These are phyloP conservation scores for Russula abietina DNA, from an alignment of 768 basidiomycete species.

Conservation along the genomic window DNA sequence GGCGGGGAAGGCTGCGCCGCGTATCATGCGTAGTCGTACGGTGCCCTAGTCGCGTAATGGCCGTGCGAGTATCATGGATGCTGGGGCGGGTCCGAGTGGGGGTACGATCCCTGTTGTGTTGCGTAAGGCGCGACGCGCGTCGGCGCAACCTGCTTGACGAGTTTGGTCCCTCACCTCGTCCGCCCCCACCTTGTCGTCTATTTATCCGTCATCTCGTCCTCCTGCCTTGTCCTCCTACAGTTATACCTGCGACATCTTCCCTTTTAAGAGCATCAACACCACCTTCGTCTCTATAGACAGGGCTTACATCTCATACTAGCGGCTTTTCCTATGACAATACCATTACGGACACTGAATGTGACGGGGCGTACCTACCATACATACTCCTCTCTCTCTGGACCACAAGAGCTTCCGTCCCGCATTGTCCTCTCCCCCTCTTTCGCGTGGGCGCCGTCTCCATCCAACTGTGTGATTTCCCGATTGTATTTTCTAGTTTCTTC, in stretches of 20 bases:
- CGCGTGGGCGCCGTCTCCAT: no score
- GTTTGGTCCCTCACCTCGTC: background rate
- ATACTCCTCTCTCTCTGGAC: background rate
- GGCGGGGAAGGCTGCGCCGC: no score
- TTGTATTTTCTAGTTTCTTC: no score
- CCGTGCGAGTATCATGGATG: background rate
- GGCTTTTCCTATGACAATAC: background rate
- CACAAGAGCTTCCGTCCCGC: no score
- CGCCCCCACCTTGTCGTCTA: background rate
- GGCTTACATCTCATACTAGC: background rate
- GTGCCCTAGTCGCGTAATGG: constrained; percentile 43
- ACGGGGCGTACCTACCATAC: background rate
- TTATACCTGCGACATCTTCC: background rate
- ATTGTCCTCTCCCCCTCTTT: no score
- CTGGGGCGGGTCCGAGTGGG: background rate
- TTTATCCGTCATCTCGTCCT: background rate
- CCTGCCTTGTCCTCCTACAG: background rate
- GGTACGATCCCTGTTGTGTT: constrained; percentile 9
- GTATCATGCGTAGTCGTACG: constrained; percentile 56
- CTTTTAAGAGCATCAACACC: background rate
- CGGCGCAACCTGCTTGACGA: constrained; percentile 13
- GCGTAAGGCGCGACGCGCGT: constrained; percentile 20
- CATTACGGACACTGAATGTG: constrained; percentile 1
- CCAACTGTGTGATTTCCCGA: no score
- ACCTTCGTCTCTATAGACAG: background rate